Base-by-base conservation (phyloP, 2,329 filamentous ascomycete genomes). In the Fusarium protoensiforme region DNA sequence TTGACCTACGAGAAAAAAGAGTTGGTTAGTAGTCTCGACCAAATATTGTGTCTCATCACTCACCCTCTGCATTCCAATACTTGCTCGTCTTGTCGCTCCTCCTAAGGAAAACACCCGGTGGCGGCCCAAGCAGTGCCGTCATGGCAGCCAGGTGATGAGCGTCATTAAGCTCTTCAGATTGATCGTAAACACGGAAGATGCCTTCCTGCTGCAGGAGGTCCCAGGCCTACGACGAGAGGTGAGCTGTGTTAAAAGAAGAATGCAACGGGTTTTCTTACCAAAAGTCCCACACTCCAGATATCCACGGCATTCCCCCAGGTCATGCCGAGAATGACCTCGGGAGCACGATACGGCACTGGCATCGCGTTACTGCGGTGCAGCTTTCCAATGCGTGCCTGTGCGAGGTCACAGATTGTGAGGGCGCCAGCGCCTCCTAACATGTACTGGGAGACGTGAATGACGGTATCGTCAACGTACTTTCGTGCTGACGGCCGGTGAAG, bases 311-410 rank as follows among this genome's bases (percentile, higher is more conserved):
- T 69, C 11, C 78, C 77, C 81, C 82, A 84, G 0, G 71, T 63
- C 77, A 83, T 82, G 27, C 77, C 74, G 18, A 83, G 76, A 69
- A 83, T 80, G 8, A 84, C 78, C 65, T 84, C 83, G 0, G 82
- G 82, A 24, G 81, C 78, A n/a, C 80, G 78, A 59, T 81, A 81
- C 2, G 68, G 77, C 9, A 75, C 7, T 7, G 80, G 80, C 78
- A 81, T 81, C 7, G 77, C 79, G 5, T 67, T 73, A 2, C 77
- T 67, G 7, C 38, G 51, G 13, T 78, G 76, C 58, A 73, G 48
- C 1, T 54, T 46, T 2, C 80, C 80, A 29, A 80, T 77, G n/a
- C 79, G 77, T n/a, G 83, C 82, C 65, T 82, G 79, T 14, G 83
- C 80, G 1, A 84, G 69, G 66, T 85, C 82, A 48, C 75, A 78